Percentiles rank a stretch among this genome's conserved stretches.
phyloP scores from a whole-genome alignment of 2,329 filamentous ascomycete genomes.

The Achaetomium macrosporum region DNA sequence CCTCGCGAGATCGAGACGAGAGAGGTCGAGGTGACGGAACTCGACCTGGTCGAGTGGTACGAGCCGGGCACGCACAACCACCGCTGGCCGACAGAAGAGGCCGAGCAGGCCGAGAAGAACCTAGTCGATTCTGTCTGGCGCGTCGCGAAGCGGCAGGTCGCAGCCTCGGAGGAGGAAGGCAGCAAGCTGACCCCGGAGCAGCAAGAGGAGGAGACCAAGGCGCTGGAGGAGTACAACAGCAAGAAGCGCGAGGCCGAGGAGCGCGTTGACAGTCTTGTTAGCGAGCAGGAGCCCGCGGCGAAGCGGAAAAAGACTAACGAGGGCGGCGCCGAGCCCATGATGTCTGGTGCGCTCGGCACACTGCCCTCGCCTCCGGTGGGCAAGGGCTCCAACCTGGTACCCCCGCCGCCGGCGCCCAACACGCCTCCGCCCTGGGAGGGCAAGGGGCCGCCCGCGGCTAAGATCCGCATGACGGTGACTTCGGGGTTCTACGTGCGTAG shows the following conservation, averaged over 20 bases:
- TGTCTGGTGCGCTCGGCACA: constrained; percentile 53
- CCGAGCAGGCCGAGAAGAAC: constrained; percentile 65
- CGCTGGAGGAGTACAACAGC: constrained; percentile 49
- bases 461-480: constrained; percentile 84
- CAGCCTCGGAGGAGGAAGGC: constrained; percentile 25
- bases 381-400: constrained; percentile 50
- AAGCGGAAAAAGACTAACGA: constrained; percentile 23
- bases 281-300: constrained; percentile 34
- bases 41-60: constrained; percentile 80
- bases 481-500: constrained; percentile 96
- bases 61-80: constrained; percentile 76
- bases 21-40: constrained; percentile 67
- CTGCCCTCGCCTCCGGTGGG: constrained; percentile 37
- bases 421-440: constrained; percentile 52
- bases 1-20: constrained; percentile 78
- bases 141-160: constrained; percentile 51
- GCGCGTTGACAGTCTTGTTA: constrained; percentile 51
- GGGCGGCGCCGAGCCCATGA: constrained; percentile 36
- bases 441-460: constrained; percentile 67
- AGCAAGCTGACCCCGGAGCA: constrained; percentile 49
- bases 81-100: constrained; percentile 74
- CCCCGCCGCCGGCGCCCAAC: constrained; percentile 40
- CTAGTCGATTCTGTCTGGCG: constrained; percentile 68
- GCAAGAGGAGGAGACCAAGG: constrained; percentile 49
- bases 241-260: constrained; percentile 55